phyloP scores from a whole-genome alignment of 2,329 filamentous ascomycete genomes.

The Geosmithia flava region DNA sequence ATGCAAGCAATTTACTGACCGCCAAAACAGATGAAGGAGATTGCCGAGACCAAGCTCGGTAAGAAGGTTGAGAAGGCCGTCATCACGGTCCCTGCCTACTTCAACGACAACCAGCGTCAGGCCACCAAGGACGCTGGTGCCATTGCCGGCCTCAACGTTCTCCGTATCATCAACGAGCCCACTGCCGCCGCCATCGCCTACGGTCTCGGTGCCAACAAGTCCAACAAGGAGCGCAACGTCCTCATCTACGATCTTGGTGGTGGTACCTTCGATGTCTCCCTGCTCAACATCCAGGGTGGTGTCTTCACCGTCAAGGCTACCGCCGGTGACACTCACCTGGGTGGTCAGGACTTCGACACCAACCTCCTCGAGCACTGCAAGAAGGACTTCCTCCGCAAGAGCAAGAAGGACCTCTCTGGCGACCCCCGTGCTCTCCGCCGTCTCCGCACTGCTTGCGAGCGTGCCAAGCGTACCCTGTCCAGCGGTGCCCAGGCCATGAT shows the following conservation, averaged over 20 bases:
- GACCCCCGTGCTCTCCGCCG: constrained; percentile 94
- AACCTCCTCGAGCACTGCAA: constrained; percentile 95
- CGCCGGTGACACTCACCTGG: constrained; percentile 91
- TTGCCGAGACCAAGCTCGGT: constrained; percentile 66
- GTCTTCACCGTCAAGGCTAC: constrained; percentile 92
- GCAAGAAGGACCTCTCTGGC: constrained; percentile 83
- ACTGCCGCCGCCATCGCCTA: constrained; percentile 93
- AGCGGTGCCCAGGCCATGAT: constrained; percentile 85
- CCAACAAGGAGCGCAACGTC: constrained; percentile 71
- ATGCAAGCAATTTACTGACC: constrained; percentile 81
- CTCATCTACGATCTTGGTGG: constrained; percentile 90
- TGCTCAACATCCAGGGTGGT: constrained; percentile 84
- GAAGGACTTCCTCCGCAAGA: too few species aligned
- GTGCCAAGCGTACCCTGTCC: constrained; percentile 96
- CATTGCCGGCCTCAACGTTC: constrained; percentile 87
- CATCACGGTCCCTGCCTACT: constrained; percentile 92
- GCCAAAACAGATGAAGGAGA: constrained; percentile 85
- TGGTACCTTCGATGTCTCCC: constrained; percentile 90
- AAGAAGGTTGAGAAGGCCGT: constrained; percentile 80
- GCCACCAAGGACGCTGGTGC: constrained; percentile 90
- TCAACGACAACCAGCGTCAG: constrained; percentile 97
- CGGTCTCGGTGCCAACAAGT: constrained; percentile 90
- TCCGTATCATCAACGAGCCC: constrained; percentile 94
- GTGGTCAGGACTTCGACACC: constrained; percentile 99
- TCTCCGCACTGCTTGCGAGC: constrained; percentile 97